A percentile compares a stretch with the other conserved stretches of the same genome.
Conservation (phyloP, 2,329 filamentous ascomycete species). For the Diaporthe velutina region DNA sequence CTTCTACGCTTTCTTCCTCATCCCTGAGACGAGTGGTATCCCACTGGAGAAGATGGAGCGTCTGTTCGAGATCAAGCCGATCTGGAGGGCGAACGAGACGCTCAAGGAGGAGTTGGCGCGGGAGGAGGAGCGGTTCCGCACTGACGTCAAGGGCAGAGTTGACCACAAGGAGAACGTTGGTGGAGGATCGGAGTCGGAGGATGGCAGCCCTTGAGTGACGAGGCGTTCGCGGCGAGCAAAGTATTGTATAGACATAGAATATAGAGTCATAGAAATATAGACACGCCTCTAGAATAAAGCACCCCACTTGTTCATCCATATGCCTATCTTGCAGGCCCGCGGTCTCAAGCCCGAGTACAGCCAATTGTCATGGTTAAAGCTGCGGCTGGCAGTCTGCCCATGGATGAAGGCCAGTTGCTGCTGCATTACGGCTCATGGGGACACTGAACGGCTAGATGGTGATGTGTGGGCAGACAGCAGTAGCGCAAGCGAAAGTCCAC, state of each 20-base stretch:
- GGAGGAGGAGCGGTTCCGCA: constrained; percentile 50
- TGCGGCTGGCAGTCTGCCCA: too few species aligned
- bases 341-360: too few species aligned
- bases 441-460: too few species aligned
- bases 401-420: too few species aligned
- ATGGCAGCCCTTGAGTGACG: neutral
- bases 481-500: too few species aligned
- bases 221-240: neutral
- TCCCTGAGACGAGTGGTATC: constrained; percentile 76
- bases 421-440: too few species aligned
- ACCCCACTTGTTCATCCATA: too few species aligned
- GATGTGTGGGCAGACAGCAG: too few species aligned
- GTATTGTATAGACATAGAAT: neutral
- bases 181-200: constrained; percentile 16
- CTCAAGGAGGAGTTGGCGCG: constrained; percentile 58
- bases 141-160: neutral
- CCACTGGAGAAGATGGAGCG: constrained; percentile 75
- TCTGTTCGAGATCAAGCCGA: constrained; percentile 66
- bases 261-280: neutral
- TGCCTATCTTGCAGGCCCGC: too few species aligned
- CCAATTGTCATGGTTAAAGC: too few species aligned
- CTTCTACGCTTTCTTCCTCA: constrained; percentile 71
- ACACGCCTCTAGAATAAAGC: neutral
- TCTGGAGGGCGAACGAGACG: constrained; percentile 56
- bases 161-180: constrained; percentile 1